Evolutionary conservation across 305 asterid species (phyloP), one percentile per base, ranked within the genome.

Genomic region (Galium porrigens): DNA sequence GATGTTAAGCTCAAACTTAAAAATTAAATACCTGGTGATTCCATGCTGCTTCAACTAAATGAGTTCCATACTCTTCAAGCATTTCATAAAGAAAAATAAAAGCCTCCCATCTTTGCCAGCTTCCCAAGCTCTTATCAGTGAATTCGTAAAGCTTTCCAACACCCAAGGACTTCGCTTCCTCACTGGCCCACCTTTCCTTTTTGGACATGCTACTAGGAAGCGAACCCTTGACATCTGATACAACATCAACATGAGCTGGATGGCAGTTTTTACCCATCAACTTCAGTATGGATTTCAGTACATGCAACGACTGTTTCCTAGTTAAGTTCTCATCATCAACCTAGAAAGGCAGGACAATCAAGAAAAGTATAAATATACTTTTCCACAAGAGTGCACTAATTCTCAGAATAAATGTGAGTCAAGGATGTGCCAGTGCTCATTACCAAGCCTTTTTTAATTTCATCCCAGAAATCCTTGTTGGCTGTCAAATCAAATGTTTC

Each of bases 31-130:
- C 97, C 96, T 91, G 97, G 84, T 86, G 90, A 81, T 75, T 79
- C 97, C 96, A 91, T 68, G 96, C 97, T 69, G 97, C 97, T 79
- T 85, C 97, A 69, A 91, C 97, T 85, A 91, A 85, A 76, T 91
- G 97, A 70, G 95, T 86, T 74, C 97, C 97, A 77, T 79, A 91
- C 76, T 91, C 97, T 79, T 91, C 97, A 63, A 91, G 97, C 96
- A 88, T 88, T 84, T 91, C 96, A 85, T 88, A 91, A 49, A 86
- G 86, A 76, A 91, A 84, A 68, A 81, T 82, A 79, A 91, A 91
- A 73, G 94, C 85, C 78, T 83, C 95, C 97, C 97, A 91, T 79
- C 84, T 83, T 73, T 76, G 73, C 79, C 71, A 66, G 72, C 83
- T 77, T 72, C 66, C 77, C 54, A 80, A 77, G 70, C 64, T 70